Evolutionary conservation across 2,329 filamentous ascomycete genomes (phyloP).

Genomic region (Leptodontidium sp.): DNA sequence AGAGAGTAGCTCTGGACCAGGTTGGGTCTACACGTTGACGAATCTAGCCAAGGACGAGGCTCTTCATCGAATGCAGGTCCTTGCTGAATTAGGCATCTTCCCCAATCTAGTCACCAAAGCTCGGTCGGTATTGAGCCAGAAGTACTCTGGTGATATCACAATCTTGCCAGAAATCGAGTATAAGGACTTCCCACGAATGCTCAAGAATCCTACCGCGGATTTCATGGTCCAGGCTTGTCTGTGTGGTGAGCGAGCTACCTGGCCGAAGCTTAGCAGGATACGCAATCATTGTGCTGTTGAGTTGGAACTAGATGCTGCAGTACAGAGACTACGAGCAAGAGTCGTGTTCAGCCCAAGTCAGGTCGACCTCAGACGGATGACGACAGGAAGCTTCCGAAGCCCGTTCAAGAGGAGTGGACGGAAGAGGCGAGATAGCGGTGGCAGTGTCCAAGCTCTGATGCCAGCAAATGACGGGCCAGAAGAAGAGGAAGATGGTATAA

Average conservation of each 20-base stretch:
- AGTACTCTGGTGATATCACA: constrained; percentile 94
- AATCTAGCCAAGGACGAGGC: constrained; percentile 81
- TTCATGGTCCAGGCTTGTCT: constrained; percentile 86
- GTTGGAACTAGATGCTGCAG: constrained; percentile 79
- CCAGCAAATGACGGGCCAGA: constrained; percentile 25
- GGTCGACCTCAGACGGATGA: constrained; percentile 44
- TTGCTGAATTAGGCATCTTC: constrained; percentile 82
- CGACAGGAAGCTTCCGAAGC: constrained; percentile 32
- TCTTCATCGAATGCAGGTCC: constrained; percentile 79
- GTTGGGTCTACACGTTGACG: constrained; percentile 73
- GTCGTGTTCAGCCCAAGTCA: constrained; percentile 54
- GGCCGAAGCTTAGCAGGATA: constrained; percentile 88
- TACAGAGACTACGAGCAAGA: constrained; percentile 71
- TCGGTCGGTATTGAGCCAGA: constrained; percentile 84
- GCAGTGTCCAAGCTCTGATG: constrained; percentile 25
- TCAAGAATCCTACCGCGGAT: constrained; percentile 84
- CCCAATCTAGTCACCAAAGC: constrained; percentile 82
- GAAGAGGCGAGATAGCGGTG: constrained; percentile 40
- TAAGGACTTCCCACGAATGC: constrained; percentile 76
- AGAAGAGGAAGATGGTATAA: constrained; percentile 22
- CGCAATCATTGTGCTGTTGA: constrained; percentile 90
- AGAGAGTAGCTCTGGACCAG: constrained; percentile 42
- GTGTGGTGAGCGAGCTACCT: constrained; percentile 85
- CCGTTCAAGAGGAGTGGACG: constrained; percentile 29
- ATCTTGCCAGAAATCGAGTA: constrained; percentile 84